Base-by-base conservation (phyloP, 2,329 filamentous ascomycete genomes). In the Microcyclospora pomicola region DNA sequence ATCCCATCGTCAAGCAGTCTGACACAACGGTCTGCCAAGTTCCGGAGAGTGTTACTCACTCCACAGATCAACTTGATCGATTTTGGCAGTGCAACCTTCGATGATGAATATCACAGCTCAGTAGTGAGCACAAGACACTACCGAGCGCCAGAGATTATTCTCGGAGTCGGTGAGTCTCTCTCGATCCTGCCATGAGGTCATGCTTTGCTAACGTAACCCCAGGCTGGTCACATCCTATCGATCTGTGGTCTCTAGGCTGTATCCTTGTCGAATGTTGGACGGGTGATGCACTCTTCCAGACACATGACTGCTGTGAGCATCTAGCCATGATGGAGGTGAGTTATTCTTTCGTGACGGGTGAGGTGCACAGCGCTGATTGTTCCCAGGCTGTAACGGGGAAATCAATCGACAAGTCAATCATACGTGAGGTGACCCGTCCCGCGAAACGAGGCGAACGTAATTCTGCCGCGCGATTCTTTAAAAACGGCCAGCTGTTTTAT, bases 211-310 rank as follows among this genome's bases (percentile, higher is more conserved):
- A 39, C 16, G 13, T 14, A 3, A 13, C 28, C 10, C 2, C 38
- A 55, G 52, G 75, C 13, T 80, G 75, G 75, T 77, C 72, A 47
- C 78, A 74, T 50, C 73, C 75, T 9, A 79, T 76, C 51, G 75
- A 80, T 49, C 75, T 80, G 38, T 80, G 75, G 75, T 79, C 75
- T 54, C 77, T 80, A 39, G 75, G 75, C 15, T 80, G 75, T 47
- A 80, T 80, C 39, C 59, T 80, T 9, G 75, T 80, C 27, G 75
- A 80, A 46, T 80, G 79, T 54, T 79, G 75, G 60, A 80, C 75
- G 0, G 75, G 75, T 9, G 75, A 80, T 55, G 75, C 75, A 32
- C 61, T 80, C 2, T 80, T 80, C 60, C 75, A 80, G 53, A 79
- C 75, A 1, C 75, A 79, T 52, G 75, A 80, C 56, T 79, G 78